Evolutionary conservation across 148 eudicot genomes (phyloP).

Genomic region (Rhododendron ferrugineum): DNA sequence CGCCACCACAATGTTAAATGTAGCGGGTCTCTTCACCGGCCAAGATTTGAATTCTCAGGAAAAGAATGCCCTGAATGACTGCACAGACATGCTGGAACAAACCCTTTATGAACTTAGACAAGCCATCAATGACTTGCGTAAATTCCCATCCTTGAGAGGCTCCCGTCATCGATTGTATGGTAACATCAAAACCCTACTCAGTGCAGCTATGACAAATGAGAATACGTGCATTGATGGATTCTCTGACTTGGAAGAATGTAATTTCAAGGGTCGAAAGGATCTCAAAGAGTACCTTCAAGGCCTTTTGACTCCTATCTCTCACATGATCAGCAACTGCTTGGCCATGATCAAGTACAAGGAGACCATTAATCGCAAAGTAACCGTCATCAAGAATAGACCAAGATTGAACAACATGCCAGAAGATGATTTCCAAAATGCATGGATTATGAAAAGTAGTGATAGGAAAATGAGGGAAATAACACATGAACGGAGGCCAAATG

Average conservation of each 20-base stretch:
- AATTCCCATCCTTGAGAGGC: neutral
- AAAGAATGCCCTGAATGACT: constrained; percentile 35
- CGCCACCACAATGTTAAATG: neutral
- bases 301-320: constrained; percentile 45
- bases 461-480: neutral
- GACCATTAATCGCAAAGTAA: constrained; percentile 1
- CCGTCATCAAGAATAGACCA: neutral
- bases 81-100: constrained; percentile 54
- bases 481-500: constrained; percentile 1
- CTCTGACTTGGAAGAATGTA: constrained; percentile 28
- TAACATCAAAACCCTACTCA: constrained; percentile 52
- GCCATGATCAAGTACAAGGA: constrained; percentile 54
- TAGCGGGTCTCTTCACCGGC: constrained; percentile 17
- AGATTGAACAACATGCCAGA: neutral
- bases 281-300: constrained; percentile 29
- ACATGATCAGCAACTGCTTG: constrained; percentile 54
- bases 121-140: constrained; percentile 25
- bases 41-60: constrained; percentile 28
- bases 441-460: neutral
- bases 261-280: constrained; percentile 12
- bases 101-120: constrained; percentile 46
- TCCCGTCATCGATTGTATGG: constrained; percentile 14
- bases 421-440: constrained; percentile 7
- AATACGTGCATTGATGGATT: constrained; percentile 65
- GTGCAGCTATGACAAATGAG: constrained; percentile 78